These are phyloP conservation scores for Nepenthes alata DNA, from an alignment of 179 eudicot genomes.

Conservation along the genomic window DNA sequence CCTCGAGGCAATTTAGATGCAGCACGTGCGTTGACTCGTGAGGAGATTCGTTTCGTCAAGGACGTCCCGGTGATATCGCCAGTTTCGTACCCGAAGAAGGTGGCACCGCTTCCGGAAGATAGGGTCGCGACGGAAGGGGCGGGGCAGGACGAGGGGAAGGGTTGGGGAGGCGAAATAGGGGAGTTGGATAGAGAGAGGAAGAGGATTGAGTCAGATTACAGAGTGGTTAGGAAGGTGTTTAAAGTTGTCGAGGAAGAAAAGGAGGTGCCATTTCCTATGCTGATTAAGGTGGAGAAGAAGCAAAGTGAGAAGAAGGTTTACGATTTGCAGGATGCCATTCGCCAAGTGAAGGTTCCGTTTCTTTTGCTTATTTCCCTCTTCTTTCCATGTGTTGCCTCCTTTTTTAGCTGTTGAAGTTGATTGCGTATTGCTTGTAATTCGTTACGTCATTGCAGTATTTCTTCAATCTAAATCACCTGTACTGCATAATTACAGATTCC, in stretches of 20 bases:
- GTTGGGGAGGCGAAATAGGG: slow-evolving; percentile 3
- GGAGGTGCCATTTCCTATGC: slow-evolving; percentile 50
- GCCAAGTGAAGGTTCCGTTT: slow-evolving; percentile 40
- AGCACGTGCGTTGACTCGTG: slow-evolving; percentile 29
- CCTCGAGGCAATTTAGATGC: not conserved
- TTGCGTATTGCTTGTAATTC: no score
- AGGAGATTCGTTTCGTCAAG: slow-evolving; percentile 57
- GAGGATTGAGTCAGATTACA: slow-evolving; percentile 23
- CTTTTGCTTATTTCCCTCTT: not conserved
- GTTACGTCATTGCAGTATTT: no score
- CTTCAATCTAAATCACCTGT: no score
- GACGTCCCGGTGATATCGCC: slow-evolving; percentile 31
- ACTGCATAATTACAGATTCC: no score
- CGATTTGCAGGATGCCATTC: slow-evolving; percentile 81
- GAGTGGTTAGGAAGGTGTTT: slow-evolving; percentile 25
- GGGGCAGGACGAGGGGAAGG: slow-evolving; percentile 7
- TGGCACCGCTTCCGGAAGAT: slow-evolving; percentile 82
- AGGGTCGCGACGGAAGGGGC: slow-evolving; percentile 10
- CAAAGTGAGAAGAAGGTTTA: slow-evolving; percentile 30
- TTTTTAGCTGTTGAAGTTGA: no score
- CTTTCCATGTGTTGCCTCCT: no score
- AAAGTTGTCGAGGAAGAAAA: slow-evolving; percentile 30
- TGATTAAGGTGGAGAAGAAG: slow-evolving; percentile 45
- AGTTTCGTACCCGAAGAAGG: slow-evolving; percentile 35
- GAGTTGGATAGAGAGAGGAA: slow-evolving; percentile 32